These are phyloP conservation scores for Marasmius oreades DNA, from an alignment of 1,284 basidiomycete genomes.

Conservation along the genomic window DNA sequence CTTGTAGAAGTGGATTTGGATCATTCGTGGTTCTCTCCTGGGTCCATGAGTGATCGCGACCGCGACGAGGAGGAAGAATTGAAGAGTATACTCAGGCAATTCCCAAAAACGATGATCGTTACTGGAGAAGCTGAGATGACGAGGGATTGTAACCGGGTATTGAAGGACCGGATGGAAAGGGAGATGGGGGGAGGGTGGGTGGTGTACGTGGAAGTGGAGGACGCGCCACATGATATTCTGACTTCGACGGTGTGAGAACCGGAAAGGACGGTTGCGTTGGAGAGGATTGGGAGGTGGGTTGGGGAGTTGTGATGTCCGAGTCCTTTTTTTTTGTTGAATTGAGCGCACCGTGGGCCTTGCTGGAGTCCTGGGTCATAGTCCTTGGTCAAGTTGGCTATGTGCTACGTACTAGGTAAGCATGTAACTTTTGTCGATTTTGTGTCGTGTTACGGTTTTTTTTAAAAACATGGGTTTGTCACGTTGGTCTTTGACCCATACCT, in stretches of 20 bases:
- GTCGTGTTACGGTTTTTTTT: too few species aligned
- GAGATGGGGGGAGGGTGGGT: background rate
- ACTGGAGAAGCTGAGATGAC: background rate
- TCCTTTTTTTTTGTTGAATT: too few species aligned
- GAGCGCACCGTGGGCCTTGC: too few species aligned
- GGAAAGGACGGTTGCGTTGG: too few species aligned
- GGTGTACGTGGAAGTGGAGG: background rate
- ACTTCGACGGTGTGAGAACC: too few species aligned
- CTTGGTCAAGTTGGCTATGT: too few species aligned
- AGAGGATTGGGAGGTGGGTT: too few species aligned
- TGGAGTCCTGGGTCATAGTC: too few species aligned
- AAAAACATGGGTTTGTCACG: too few species aligned
- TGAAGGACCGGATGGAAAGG: background rate
- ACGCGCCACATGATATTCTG: background rate
- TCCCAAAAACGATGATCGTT: background rate
- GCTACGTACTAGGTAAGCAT: too few species aligned
- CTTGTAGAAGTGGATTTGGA: background rate
- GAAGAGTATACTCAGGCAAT: background rate
- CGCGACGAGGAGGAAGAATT: background rate
- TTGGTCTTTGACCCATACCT: slow-evolving; percentile 66
- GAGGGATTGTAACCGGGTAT: background rate
- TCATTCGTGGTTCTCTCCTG: background rate
- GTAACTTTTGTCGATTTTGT: too few species aligned
- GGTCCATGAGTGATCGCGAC: background rate
- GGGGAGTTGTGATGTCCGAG: too few species aligned